These are phyloP conservation scores for Thelonectria discophora DNA, from an alignment of 2,329 filamentous ascomycete genomes.

Conservation along the genomic window DNA sequence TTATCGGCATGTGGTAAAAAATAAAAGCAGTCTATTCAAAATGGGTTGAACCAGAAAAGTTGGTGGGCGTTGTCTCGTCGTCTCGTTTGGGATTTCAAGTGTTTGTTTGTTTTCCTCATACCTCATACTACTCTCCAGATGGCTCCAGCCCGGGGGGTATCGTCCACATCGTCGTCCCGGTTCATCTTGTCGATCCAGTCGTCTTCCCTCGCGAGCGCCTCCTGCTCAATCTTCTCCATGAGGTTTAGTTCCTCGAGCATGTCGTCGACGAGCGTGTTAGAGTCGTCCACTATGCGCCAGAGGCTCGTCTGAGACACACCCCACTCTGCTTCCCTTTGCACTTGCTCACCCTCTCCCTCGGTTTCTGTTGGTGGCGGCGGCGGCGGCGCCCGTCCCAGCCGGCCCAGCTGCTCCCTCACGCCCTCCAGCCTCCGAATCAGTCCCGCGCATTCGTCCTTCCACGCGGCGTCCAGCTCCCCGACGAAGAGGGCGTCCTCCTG, in stretches of 20 bases:
- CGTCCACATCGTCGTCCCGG: slow-evolving; percentile 50
- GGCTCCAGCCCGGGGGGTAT: slow-evolving; percentile 54
- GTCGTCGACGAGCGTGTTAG: slow-evolving; percentile 59
- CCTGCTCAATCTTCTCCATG: slow-evolving; percentile 70
- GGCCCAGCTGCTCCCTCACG: slow-evolving; percentile 59
- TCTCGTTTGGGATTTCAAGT: background rate
- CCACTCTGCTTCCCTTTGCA: slow-evolving; percentile 10
- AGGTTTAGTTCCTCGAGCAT: slow-evolving; percentile 70
- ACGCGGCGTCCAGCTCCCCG: slow-evolving; percentile 62
- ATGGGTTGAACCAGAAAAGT: no score
- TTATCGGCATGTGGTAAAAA: background rate
- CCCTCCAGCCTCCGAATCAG: slow-evolving; percentile 64
- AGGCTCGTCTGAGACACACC: slow-evolving; percentile 50
- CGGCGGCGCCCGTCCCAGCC: slow-evolving; percentile 49
- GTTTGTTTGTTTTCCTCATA: background rate
- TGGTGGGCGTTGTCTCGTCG: no score
- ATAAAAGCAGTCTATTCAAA: no score
- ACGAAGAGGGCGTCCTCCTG: slow-evolving; percentile 59
- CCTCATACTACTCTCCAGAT: slow-evolving; percentile 55
- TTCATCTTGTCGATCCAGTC: slow-evolving; percentile 67
- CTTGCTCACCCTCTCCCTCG: no score
- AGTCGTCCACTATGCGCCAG: slow-evolving; percentile 57
- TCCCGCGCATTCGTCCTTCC: slow-evolving; percentile 66
- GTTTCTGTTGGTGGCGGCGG: no score
- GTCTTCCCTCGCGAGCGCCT: slow-evolving; percentile 64